Base-by-base conservation (phyloP, 352 stramenopile genomes). In the Globisporangium ultimum region DNA sequence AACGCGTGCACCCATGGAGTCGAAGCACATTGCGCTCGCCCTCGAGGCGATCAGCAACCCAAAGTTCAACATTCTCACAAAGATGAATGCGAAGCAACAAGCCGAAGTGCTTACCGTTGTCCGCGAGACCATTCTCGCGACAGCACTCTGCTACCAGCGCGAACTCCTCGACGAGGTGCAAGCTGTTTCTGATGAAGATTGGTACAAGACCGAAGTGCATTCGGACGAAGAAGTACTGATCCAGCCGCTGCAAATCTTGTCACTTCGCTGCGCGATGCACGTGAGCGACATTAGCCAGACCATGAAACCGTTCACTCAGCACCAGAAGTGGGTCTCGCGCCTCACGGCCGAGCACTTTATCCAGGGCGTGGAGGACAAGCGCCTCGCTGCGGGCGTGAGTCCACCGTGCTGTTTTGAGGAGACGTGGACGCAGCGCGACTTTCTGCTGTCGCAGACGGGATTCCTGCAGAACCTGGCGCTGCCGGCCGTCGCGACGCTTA, bases 221-320 rank as follows among this genome's bases (percentile, higher is more conserved):
- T 41, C 20, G n/a, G 48, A 53, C 6, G 50, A 65, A 14, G 48
- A 60, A 0, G 67, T 80, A 17, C 51, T 91, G 17, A 66, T 78
- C 0, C 61, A 85, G 53, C 61, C 62, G 28, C 66, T 88, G 42
- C 80, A 90, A 53, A 60, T 81, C 7, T 61, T 80, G 13, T 72
- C 70, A 34, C 54, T 91, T 41, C 77, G 81, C 14, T 83, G 78
- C 43, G 78, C 78, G n/a, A 84, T 91, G 76, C 84, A 93, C 55
- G 81, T 89, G 57, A 88, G 81, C 57, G 84, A 93, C 58, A 87
- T 93, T 43, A 86, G 80, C 49, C 84, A 93, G 66, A 91, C 81
- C 20, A 91, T 87, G 76, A 93, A 93, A 69, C 81, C 84, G 43
- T 91, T 90, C 45, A 55, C 34, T 14, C 80, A 88, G 59, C 84